Evolutionary conservation across 2,329 filamentous ascomycete genomes (phyloP), one percentile per base, ranked within the genome.

Genomic region (Ceratocystis papillata): DNA sequence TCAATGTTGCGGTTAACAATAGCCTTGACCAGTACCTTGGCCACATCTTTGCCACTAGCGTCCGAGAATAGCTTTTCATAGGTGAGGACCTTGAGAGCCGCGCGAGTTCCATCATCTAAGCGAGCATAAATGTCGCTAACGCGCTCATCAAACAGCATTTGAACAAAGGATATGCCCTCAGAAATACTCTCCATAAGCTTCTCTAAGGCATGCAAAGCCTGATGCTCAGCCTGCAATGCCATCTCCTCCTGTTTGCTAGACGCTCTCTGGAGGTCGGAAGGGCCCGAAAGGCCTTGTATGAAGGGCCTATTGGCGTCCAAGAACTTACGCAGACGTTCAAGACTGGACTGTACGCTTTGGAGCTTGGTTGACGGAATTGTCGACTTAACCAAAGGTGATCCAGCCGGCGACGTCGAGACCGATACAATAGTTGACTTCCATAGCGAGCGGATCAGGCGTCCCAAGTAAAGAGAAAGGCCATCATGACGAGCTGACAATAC

Each of bases 1-100:
- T 93, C 89, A 71, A 99, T 99, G 74, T 96, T 99, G 72, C 92
- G 87, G 75, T 97, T 97, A 65, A 99, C 94, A 72, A 99, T 97
- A 0, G 93, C 91, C 75, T 97, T 99, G 66, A 99, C 94, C 1
- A 99, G 80, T 65, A 96, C 83, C 75, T 96, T 96, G 2, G 93
- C 95, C 28, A 97, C 83, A 10, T 96, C 90, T 71, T 90, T 90
- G 41, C 94, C 94, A 20, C 85, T 81, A 5, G 81, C 76, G 53
- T 87, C 85, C 3, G 90, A 89, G 74, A 99, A 97, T 0, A 99
- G 83, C 59, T 84, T 83, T 74, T 97, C 90, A 72, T 90, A 99
- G 0, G 90, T 96, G 64, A 99, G 81, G 45, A 87, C 83, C 67
- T 84, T 82, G 64, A 96, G 84, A 67, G 85, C 83, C 69, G 86